These are phyloP conservation scores for Chenopodium album DNA, from an alignment of 148 eudicot genomes.

Conservation along the genomic window DNA sequence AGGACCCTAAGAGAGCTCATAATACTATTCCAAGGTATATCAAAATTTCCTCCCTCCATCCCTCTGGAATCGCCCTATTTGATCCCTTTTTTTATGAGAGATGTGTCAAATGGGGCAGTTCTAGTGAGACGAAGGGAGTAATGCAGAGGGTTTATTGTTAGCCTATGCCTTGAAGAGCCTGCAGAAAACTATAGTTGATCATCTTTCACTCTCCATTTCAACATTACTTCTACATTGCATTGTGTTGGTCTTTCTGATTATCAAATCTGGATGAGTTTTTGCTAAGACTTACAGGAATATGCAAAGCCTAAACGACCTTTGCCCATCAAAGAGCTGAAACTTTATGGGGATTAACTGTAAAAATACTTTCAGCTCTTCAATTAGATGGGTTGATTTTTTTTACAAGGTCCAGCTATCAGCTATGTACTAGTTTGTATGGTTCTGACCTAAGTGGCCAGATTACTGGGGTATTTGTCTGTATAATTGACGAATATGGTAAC, in stretches of 20 bases:
- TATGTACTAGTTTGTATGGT: conserved; percentile 72
- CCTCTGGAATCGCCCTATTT: too few species aligned
- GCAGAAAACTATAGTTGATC: too few species aligned
- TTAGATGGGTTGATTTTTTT: conserved; percentile 35
- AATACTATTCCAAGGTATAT: not conserved
- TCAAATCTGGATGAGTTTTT: conserved; percentile 3
- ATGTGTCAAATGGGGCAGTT: too few species aligned
- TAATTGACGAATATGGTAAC: conserved; percentile 75
- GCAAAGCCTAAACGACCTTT: conserved; percentile 71
- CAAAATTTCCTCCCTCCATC: not conserved
- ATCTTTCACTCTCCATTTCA: not conserved
- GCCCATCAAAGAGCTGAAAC: conserved; percentile 46
- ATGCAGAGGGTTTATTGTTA: too few species aligned
- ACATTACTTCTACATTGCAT: not conserved
- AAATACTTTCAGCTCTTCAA: conserved; percentile 24
- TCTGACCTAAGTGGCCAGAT: conserved; percentile 65
- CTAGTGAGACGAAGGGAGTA: not conserved
- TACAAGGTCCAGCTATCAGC: conserved; percentile 44
- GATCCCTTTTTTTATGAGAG: too few species aligned
- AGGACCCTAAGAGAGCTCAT: not conserved
- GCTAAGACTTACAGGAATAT: conserved; percentile 76
- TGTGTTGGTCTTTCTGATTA: not conserved
- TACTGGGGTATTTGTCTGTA: conserved; percentile 63
- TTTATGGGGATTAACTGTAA: conserved; percentile 28
- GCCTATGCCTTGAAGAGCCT: too few species aligned